Percentiles rank a stretch among this genome's conserved stretches.
Conservation (phyloP, 805 yeast genomes). For the Pichia gijzeniarum region DNA sequence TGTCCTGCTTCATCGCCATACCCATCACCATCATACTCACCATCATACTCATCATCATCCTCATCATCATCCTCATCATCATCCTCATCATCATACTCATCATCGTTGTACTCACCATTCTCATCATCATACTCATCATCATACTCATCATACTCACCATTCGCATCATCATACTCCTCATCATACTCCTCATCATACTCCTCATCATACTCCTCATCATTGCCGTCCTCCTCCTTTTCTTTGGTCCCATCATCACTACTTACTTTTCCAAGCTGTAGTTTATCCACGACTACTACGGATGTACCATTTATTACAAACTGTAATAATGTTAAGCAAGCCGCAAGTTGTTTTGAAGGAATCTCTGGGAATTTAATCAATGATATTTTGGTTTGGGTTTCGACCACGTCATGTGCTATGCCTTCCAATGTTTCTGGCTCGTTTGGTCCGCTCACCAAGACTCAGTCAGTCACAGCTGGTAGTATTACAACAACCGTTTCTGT, state of each 20-base stretch:
- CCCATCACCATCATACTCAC: background rate
- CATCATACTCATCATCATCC: background rate
- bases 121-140: too few species aligned
- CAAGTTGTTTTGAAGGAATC: constrained; percentile 9
- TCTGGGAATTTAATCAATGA: constrained; percentile 9
- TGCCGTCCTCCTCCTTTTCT: too few species aligned
- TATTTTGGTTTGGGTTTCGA: constrained; percentile 7
- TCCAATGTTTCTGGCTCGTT: constrained; percentile 10
- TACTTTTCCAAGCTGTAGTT: constrained; percentile 1
- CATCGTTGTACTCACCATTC: too few species aligned
- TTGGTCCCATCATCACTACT: background rate
- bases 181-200: too few species aligned
- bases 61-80: constrained; percentile 5
- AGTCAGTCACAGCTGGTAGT: background rate
- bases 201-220: too few species aligned
- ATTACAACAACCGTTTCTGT: constrained; percentile 1
- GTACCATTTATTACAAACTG: constrained; percentile 2
- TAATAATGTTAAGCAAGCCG: background rate
- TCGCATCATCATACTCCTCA: too few species aligned
- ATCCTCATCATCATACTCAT: too few species aligned
- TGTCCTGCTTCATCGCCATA: constrained; percentile 2
- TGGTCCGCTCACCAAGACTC: constrained; percentile 4
- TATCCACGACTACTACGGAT: background rate
- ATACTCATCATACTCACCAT: too few species aligned
- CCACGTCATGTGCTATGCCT: constrained; percentile 9